phyloP scores from a whole-genome alignment of 2,329 filamentous ascomycete genomes.

The Diplodia corticola region DNA sequence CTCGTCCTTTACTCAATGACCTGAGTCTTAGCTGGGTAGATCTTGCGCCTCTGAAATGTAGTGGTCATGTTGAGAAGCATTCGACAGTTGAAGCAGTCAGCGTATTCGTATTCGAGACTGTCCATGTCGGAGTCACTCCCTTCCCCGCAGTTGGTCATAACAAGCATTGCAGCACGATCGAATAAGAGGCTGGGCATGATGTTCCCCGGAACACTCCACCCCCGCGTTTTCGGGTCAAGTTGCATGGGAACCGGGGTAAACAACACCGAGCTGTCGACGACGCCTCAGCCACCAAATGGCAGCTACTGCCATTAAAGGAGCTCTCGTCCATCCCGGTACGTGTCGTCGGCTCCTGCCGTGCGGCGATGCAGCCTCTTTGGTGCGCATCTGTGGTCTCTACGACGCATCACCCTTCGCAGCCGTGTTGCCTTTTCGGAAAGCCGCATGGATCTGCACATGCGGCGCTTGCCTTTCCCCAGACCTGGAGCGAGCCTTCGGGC shows the following conservation, averaged over 20 bases:
- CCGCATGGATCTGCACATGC: neutral
- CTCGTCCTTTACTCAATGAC: neutral
- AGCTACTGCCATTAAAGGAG: neutral
- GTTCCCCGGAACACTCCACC: neutral
- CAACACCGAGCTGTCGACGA: neutral
- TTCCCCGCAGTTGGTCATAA: neutral
- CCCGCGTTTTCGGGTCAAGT: conserved; percentile 6
- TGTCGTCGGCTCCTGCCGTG: neutral
- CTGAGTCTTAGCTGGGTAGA: neutral
- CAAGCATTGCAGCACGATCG: neutral
- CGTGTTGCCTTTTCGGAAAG: neutral
- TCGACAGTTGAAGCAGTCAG: neutral
- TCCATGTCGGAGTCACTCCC: neutral
- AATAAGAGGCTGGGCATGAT: neutral
- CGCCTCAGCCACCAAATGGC: neutral
- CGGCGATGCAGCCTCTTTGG: neutral
- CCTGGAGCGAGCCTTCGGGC: neutral
- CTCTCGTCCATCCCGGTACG: neutral
- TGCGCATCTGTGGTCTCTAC: neutral
- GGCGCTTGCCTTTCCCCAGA: neutral
- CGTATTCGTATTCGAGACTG: neutral
- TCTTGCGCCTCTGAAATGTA: neutral
- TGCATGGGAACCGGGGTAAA: conserved; percentile 12
- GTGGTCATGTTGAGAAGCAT: neutral
- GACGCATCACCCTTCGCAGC: neutral